Percentiles rank a stretch among this genome's conserved stretches.
These are phyloP conservation scores for Scalesia atractyloides DNA, from an alignment of 129 eudicot genomes.

Conservation along the genomic window DNA sequence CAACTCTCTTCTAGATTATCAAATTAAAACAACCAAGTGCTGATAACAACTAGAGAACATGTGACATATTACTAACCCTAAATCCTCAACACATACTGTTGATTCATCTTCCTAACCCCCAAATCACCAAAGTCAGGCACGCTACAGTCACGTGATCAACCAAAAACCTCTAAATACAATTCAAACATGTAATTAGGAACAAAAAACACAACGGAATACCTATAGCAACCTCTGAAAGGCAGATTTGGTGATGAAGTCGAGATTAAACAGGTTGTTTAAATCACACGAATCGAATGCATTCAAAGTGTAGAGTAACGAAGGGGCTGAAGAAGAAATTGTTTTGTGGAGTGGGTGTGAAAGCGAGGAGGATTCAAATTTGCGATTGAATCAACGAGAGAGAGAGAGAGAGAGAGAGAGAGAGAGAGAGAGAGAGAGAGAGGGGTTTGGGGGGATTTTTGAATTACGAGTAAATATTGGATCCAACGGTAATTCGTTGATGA, in stretches of 20 bases:
- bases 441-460: conserved; percentile 37
- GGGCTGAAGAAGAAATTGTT: conserved; percentile 17
- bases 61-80: neutral
- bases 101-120: conserved; percentile 27
- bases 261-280: conserved; percentile 2
- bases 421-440: conserved; percentile 13
- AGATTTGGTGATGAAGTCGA: conserved; percentile 15
- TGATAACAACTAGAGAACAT: too few relatives aligned
- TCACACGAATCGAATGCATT: neutral
- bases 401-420: neutral
- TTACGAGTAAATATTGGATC: conserved; percentile 19
- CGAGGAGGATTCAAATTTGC: conserved; percentile 36
- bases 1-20: conserved; percentile 8
- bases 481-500: conserved; percentile 12
- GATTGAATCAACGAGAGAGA: conserved; percentile 28
- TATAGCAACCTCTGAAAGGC: conserved; percentile 5
- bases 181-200: conserved; percentile 1
- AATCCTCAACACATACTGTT: conserved; percentile 13
- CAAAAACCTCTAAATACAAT: neutral
- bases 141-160: neutral
- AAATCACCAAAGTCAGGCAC: conserved; percentile 17
- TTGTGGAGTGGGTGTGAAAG: conserved; percentile 9
- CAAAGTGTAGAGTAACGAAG: neutral
- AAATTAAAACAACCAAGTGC: conserved; percentile 7
- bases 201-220: conserved; percentile 1